Base-by-base conservation (phyloP, 116 monocot genomes). In the Papilionanthe hybrid region DNA sequence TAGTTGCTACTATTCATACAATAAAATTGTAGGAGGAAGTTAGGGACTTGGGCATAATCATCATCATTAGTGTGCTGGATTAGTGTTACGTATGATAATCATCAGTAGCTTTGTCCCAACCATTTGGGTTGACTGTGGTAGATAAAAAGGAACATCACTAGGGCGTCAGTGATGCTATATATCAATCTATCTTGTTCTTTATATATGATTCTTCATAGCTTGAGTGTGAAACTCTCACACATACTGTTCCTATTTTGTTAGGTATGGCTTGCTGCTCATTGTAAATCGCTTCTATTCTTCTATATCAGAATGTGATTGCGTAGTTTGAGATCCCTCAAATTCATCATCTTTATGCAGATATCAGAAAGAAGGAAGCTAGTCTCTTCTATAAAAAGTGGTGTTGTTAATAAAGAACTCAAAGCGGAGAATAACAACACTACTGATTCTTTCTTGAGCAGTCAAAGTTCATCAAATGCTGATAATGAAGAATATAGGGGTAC, bases 311-410 rank as follows among this genome's bases (percentile, higher is more conserved):
- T 18, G 60, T 13, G 72, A 41, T 65, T 49, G n/a, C 69, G 75
- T 68, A 79, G 57, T 60, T 77, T 58, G 25, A 49, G 27, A 30
- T 18, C 25, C 48, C 17, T 49, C 28, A 28, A 9, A 23, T 65
- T 78, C 63, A 42, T 82, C 58, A 65, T 42, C 71, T 84, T 58
- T 76, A 1, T 86, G 79, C 90, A 95, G 95, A 90, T 92, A 56
- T 81, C 79, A 27, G 89, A 90, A 85, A 84, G 83, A 75, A 92
- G 82, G 81, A 90, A 87, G 27, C 45, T 85, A 53, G 66, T 82
- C 75, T 86, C 90, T 56, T 86, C 88, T 49, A 53, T 87, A 49
- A 81, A 73, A 79, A 82, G 67, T 22, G 82, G 43, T 72, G n/a
- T 48, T 73, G 42, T 56, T 77, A 73, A 77, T 45, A 67, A 58